These are phyloP conservation scores for Xylona heveae DNA, from an alignment of 495 filamentous ascomycete species.

Conservation along the genomic window DNA sequence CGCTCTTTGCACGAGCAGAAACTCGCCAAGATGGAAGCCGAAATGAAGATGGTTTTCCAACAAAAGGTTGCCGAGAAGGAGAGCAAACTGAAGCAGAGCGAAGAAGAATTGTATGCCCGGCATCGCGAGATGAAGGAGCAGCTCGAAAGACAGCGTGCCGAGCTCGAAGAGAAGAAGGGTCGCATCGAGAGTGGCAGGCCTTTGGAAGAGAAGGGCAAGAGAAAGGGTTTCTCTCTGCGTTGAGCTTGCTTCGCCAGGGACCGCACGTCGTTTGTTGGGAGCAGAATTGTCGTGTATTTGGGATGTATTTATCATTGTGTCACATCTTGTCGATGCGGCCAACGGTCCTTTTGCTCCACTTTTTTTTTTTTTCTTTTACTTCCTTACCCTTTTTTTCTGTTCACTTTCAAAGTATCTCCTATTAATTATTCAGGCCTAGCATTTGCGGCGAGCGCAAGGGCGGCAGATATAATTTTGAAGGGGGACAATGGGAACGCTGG, in stretches of 20 bases:
- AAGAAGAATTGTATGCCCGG: slow-evolving; percentile 93
- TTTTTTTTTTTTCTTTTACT: too few relatives aligned
- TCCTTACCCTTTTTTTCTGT: too few relatives aligned
- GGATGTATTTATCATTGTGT: too few relatives aligned
- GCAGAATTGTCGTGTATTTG: too few relatives aligned
- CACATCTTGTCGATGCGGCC: too few relatives aligned
- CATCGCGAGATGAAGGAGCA: slow-evolving; percentile 99
- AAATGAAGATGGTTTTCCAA: slow-evolving; percentile 99
- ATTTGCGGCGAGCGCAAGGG: too few relatives aligned
- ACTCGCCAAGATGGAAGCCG: slow-evolving; percentile 97
- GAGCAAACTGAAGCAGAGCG: slow-evolving; percentile 96
- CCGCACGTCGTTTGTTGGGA: background rate
- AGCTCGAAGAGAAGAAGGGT: slow-evolving; percentile 93
- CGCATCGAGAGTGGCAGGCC: slow-evolving; percentile 86
- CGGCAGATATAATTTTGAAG: too few relatives aligned
- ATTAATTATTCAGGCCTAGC: too few relatives aligned
- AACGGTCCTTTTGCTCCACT: too few relatives aligned
- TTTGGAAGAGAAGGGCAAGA: slow-evolving; percentile 80
- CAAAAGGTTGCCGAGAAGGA: slow-evolving; percentile 99
- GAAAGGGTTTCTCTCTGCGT: slow-evolving; percentile 97
- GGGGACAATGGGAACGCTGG: too few relatives aligned
- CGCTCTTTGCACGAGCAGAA: slow-evolving; percentile 96
- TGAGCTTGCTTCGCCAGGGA: too few relatives aligned
- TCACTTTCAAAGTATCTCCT: too few relatives aligned
- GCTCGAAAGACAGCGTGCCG: slow-evolving; percentile 76